Percentiles rank a stretch among this genome's conserved stretches.
These are phyloP conservation scores for Pelargonium cotyledonis DNA, from an alignment of 441 rosid genomes.

Conservation along the genomic window DNA sequence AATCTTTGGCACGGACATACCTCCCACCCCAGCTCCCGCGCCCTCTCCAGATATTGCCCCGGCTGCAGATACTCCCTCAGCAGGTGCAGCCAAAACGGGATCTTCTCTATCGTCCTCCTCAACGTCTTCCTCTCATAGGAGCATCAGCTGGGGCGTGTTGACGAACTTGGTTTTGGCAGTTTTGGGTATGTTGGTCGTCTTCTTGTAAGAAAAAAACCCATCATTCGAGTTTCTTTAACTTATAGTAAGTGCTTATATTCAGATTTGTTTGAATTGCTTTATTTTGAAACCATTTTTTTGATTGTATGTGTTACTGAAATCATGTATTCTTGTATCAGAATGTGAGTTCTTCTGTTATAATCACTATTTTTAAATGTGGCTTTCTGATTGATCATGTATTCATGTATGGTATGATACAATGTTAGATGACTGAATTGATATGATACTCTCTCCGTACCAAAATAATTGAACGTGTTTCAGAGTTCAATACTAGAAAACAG, in stretches of 20 bases:
- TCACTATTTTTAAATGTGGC: not conserved
- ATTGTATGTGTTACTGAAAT: constrained; percentile 26
- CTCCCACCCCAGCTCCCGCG: constrained; percentile 84
- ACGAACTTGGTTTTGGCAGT: constrained; percentile 36
- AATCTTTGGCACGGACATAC: constrained; percentile 84
- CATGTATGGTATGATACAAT: too few relatives aligned
- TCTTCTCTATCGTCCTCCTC: constrained; percentile 36
- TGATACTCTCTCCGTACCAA: not conserved
- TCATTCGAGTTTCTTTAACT: constrained; percentile 14
- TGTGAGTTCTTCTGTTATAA: constrained; percentile 14
- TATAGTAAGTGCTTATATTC: constrained; percentile 19
- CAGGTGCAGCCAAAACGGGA: constrained; percentile 25
- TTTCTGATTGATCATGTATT: too few relatives aligned
- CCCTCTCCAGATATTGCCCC: constrained; percentile 56
- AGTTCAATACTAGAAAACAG: too few relatives aligned
- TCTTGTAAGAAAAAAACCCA: constrained; percentile 33
- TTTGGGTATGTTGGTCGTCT: constrained; percentile 33
- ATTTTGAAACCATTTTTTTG: constrained; percentile 34
- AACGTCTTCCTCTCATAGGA: constrained; percentile 20
- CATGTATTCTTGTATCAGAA: constrained; percentile 18
- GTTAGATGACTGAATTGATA: too few relatives aligned
- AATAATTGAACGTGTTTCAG: too few relatives aligned
- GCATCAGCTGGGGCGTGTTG: constrained; percentile 26
- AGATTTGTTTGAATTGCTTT: constrained; percentile 27
- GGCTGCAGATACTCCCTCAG: constrained; percentile 58